Evolutionary conservation across 345 rosid species (phyloP), one percentile per base, ranked within the genome.

Genomic region (Gossypium herbaceum): DNA sequence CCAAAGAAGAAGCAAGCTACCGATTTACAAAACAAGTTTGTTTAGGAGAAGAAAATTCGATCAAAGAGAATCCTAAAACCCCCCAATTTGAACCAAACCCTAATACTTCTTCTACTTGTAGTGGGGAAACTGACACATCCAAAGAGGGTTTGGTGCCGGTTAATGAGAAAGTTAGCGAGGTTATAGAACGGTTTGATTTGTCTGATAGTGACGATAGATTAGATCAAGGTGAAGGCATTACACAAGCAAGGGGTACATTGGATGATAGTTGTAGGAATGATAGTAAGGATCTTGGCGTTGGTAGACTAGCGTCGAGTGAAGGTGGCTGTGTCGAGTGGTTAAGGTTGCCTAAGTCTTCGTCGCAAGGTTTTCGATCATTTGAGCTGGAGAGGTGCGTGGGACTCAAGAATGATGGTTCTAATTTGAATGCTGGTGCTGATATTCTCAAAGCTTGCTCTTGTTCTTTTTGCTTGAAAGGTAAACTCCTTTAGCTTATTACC

Each of bases 401-500:
- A 29, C 81, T 83, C 56, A 76, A 87, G 79, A 78, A 48, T 27
- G 78, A 83, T 63, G 85, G 57, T 63, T 83, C 50, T 51, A 81
- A 85, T 80, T 78, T 75, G 73, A 78, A 77, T 62, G 60, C 72
- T 5, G 83, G 73, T 39, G 34, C 25, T 6, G 92, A 88, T 76
- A 71, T 81, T 81, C 85, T 90, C 16, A 89, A 83, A 29, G 75
- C 85, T 22, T 93, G 99, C 79, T 85, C 91, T 59, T 94, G 96
- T 74, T 88, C 94, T 4, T 91, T 91, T 86, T 93, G 99, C 80
- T 79, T 83, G 80, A 90, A 88, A 88, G 99, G 97, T 95, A 59
- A 74, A 5, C 7, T 29, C 39, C 24, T 17, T 20, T 73, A 20
- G 24, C 69, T 13, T 9, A 59, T 16, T 65, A 68, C 39, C 65